These are phyloP conservation scores for Amylocarpus encephaloides DNA, from an alignment of 2,329 filamentous ascomycete genomes.

Conservation along the genomic window DNA sequence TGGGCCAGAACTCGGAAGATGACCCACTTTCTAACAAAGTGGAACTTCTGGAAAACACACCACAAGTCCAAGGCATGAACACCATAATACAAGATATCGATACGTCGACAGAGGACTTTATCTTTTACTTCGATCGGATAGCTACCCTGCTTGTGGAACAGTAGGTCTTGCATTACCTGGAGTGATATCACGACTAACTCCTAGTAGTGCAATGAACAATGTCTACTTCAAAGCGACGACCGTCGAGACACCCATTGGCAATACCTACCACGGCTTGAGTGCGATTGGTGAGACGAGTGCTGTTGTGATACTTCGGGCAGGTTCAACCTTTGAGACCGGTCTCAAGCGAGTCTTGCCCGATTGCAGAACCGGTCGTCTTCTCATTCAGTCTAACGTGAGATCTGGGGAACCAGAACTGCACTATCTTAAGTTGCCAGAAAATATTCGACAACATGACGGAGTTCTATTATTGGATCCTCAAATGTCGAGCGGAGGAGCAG, in stretches of 20 bases:
- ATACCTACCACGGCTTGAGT: constrained; percentile 64
- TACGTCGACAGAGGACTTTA: constrained; percentile 80
- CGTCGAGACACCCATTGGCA: constrained; percentile 65
- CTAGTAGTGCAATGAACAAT: constrained; percentile 64
- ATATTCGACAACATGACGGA: constrained; percentile 68
- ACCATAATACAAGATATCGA: constrained; percentile 80
- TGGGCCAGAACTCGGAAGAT: constrained; percentile 66
- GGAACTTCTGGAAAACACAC: constrained; percentile 65
- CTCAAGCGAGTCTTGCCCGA: constrained; percentile 88
- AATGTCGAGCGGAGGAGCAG: constrained; percentile 82
- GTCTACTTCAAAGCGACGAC: constrained; percentile 58
- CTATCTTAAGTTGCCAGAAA: constrained; percentile 71
- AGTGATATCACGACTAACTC: constrained; percentile 5
- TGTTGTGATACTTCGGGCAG: constrained; percentile 82
- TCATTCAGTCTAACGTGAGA: constrained; percentile 82
- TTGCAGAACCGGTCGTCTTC: constrained; percentile 77
- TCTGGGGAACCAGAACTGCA: constrained; percentile 91
- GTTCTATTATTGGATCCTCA: constrained; percentile 88
- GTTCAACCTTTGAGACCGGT: constrained; percentile 80
- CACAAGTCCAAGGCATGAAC: constrained; percentile 81
- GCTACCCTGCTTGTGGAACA: constrained; percentile 78
- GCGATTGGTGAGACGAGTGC: constrained; percentile 72
- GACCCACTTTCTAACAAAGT: constrained; percentile 71
- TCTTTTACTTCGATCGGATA: constrained; percentile 94
- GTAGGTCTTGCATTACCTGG: constrained; percentile 36